Evolutionary conservation across 2,329 filamentous ascomycete species (phyloP), one percentile per base, ranked within the genome.

Genomic region (Neurospora crassa): DNA sequence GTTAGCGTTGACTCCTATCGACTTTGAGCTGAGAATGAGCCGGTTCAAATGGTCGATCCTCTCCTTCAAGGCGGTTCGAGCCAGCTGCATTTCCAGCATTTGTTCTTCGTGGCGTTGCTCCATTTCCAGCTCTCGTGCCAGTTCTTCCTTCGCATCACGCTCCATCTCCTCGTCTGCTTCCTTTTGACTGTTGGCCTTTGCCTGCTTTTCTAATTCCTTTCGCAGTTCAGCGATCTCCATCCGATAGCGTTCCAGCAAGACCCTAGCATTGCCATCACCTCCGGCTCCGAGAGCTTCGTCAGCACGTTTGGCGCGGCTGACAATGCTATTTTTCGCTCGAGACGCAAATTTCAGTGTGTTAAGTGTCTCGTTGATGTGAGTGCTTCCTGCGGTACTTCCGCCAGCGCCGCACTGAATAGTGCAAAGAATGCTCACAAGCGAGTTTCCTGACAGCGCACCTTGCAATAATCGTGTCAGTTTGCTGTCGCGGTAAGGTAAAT

Each of bases 321-420:
- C 91, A 78, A 99, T 97, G 79, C 92, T 99, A 82, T 99, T 99
- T 85, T 97, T 97, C 67, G 96, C 96, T 77, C 96, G 89, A 12
- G 94, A 96, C 1, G 96, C 96, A 79, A 99, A 99, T 77, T 98
- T 99, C 73, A 99, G 84, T 0, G 96, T 99, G 79, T 97, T 99
- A 70, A 99, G 83, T 0, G 95, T 98, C 82, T 99, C 96, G 20
- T 88, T 88, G 0, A 92, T 93, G 77, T 97, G 93, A 29, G 87
- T 92, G 76, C 89, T 91, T 24, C 90, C 87, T 1, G 92, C 92
- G 10, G 88, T 85, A 76, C 89, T 94, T 29, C 91, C 91, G 14
- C 89, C 87, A 1, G 91, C 86, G n/a, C 93, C 93, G 67, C 96
- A 91, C 78, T 97, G 92, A 70, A 99, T 96, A 0, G 96, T 99